Percentiles rank a stretch among this genome's conserved stretches.
These are phyloP conservation scores for Pichia sp. DNA, from an alignment of 1,139 yeast genomes.

Conservation along the genomic window DNA sequence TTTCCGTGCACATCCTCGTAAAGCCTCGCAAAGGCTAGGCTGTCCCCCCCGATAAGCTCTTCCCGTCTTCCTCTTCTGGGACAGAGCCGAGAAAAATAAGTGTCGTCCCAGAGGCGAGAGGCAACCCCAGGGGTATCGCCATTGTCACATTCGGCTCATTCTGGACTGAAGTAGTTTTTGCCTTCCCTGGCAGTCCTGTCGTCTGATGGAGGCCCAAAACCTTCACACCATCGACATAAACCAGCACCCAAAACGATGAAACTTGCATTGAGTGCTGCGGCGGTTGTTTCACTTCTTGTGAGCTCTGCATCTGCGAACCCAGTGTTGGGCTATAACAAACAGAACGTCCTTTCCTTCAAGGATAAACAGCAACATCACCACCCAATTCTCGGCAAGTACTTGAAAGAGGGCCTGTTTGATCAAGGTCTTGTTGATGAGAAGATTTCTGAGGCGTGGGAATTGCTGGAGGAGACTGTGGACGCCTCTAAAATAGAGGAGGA, in stretches of 20 bases:
- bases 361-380: background rate
- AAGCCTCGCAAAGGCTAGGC: too few species aligned
- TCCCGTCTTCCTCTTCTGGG: background rate
- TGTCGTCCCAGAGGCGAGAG: background rate
- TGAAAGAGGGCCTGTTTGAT: constrained; percentile 8
- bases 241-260: background rate
- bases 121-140: background rate
- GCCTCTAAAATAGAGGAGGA: constrained; percentile 6
- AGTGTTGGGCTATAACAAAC: constrained; percentile 7
- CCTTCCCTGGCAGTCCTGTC: too few species aligned
- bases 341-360: constrained; percentile 9
- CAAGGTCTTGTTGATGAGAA: background rate
- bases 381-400: constrained; percentile 14
- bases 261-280: background rate
- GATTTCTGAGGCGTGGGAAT: constrained; percentile 13
- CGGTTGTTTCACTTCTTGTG: background rate
- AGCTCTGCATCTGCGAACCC: constrained; percentile 8
- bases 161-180: background rate
- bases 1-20: too few species aligned
- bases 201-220: too few species aligned
- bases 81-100: too few species aligned
- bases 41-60: background rate
- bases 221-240: background rate
- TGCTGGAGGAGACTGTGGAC: constrained; percentile 13
- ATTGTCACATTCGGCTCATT: background rate